Conservation (phyloP, 164 flowering plant species). For the Pachysandra terminalis region DNA sequence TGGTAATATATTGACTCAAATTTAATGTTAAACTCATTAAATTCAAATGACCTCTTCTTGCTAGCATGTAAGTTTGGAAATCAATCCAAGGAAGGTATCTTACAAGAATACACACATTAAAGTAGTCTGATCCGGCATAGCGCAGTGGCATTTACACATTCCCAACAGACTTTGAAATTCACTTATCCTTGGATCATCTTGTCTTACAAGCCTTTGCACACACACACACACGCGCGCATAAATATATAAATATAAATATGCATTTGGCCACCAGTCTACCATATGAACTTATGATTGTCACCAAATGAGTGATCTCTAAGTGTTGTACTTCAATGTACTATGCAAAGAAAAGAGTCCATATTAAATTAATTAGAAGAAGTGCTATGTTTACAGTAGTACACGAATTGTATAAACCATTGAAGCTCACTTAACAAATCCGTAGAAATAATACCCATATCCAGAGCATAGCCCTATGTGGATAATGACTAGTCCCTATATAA, state of each 20-base stretch:
- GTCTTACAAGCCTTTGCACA: too few relatives aligned
- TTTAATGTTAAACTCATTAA: not conserved
- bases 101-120: not conserved
- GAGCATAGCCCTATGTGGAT: too few relatives aligned
- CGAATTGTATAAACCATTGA: too few relatives aligned
- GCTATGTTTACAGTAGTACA: not conserved
- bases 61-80: not conserved
- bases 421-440: too few relatives aligned
- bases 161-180: too few relatives aligned
- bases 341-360: not conserved
- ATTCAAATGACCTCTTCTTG: not conserved
- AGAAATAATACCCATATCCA: too few relatives aligned
- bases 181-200: too few relatives aligned
- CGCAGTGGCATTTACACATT: too few relatives aligned
- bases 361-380: not conserved
- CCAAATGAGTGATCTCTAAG: not conserved
- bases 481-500: too few relatives aligned
- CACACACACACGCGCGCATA: too few relatives aligned
- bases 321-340: not conserved
- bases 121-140: too few relatives aligned
- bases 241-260: not conserved
- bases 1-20: not conserved
- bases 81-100: not conserved
- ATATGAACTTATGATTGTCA: not conserved
- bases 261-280: not conserved